Conservation (phyloP, 2,329 filamentous ascomycete genomes). For the Pseudogymnoascus sp. region DNA sequence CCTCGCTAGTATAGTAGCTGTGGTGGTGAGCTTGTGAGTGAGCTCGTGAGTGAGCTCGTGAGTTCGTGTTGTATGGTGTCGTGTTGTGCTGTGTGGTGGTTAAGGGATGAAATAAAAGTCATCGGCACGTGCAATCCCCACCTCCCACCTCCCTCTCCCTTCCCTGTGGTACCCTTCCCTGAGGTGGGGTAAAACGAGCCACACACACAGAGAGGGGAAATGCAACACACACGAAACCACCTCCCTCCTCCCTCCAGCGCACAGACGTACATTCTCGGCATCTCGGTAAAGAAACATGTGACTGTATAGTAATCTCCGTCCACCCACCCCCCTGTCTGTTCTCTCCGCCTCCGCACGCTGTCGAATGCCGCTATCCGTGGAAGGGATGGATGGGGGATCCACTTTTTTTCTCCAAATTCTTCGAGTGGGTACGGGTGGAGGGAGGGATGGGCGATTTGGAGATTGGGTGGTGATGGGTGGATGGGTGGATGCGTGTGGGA, state of each 20-base stretch:
- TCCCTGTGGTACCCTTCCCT: no score
- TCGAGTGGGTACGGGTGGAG: background rate
- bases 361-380: background rate
- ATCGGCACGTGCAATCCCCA: background rate
- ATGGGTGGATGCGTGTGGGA: background rate
- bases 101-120: background rate
- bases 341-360: background rate
- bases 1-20: background rate
- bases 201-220: background rate
- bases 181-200: background rate
- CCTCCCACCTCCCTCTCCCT: no score
- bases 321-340: background rate
- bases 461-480: background rate
- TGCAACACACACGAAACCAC: background rate
- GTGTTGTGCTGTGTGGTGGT: no score
- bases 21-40: background rate
- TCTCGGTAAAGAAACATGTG: background rate
- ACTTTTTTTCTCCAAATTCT: background rate
- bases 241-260: background rate
- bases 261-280: background rate
- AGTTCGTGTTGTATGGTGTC: no score
- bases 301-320: background rate
- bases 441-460: background rate
- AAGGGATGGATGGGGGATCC: background rate
- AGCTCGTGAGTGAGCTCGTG: background rate